phyloP scores from a whole-genome alignment of 495 filamentous ascomycete genomes.

The Podospora didyma region DNA sequence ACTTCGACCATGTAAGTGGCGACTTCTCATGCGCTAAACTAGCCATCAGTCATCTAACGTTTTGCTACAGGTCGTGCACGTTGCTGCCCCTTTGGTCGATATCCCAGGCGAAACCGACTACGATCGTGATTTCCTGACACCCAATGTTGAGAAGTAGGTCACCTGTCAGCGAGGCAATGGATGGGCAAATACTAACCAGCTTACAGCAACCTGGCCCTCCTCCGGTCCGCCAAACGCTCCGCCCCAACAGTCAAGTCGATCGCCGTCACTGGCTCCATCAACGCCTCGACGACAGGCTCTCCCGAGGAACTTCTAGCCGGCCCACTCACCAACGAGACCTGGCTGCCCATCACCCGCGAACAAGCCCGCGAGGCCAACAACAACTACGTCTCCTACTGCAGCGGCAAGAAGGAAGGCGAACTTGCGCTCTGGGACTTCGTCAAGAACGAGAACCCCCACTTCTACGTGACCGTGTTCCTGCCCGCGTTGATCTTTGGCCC shows the following conservation, averaged over 20 bases:
- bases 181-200: background rate
- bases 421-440: conserved; percentile 31
- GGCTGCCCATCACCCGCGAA: conserved; percentile 29
- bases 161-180: background rate
- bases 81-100: conserved; percentile 20
- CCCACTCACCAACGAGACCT: conserved; percentile 25
- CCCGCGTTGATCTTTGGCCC: conserved; percentile 28
- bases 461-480: conserved; percentile 22
- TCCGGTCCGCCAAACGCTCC: conserved; percentile 23
- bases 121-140: conserved; percentile 22
- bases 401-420: conserved; percentile 33
- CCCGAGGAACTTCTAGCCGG: conserved; percentile 20
- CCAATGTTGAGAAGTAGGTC: conserved; percentile 20
- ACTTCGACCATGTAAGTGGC: conserved; percentile 14
- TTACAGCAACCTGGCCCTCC: conserved; percentile 17
- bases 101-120: conserved; percentile 21
- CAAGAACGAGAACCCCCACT: conserved; percentile 20
- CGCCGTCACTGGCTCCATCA: conserved; percentile 33
- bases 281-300: conserved; percentile 28
- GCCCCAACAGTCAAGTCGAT: conserved; percentile 30
- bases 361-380: conserved; percentile 23
- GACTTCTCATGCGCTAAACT: background rate
- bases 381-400: conserved; percentile 26
- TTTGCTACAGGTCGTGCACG: conserved; percentile 10
- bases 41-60: background rate